These are phyloP conservation scores for Rutidosis leptorrhynchoides DNA, from an alignment of 129 eudicot species.

Conservation along the genomic window DNA sequence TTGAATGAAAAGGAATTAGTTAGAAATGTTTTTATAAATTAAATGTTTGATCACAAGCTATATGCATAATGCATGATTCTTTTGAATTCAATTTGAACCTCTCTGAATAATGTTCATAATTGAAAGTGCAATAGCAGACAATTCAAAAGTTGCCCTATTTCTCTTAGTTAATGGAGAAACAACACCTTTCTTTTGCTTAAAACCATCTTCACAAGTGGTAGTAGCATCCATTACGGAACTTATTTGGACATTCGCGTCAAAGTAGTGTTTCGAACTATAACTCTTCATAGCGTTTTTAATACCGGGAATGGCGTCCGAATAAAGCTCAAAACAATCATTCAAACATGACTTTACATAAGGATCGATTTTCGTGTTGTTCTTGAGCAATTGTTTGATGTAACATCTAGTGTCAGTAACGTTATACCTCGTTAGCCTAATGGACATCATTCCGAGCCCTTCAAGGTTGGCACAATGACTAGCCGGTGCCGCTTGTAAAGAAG, in stretches of 20 bases:
- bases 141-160: constrained; percentile 42
- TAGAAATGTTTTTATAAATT: neutral
- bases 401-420: constrained; percentile 41
- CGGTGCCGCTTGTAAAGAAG: constrained; percentile 45
- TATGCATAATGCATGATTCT: neutral
- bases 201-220: constrained; percentile 72
- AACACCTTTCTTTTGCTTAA: constrained; percentile 40
- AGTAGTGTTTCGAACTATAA: constrained; percentile 32
- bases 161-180: constrained; percentile 55
- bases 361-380: constrained; percentile 35
- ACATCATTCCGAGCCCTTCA: constrained; percentile 37
- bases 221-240: constrained; percentile 57
- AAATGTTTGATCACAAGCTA: neutral
- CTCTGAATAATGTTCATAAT: constrained; percentile 43
- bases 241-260: constrained; percentile 49
- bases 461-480: constrained; percentile 40
- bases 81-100: constrained; percentile 18
- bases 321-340: constrained; percentile 60
- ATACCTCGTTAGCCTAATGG: constrained; percentile 29
- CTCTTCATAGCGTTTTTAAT: constrained; percentile 46
- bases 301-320: constrained; percentile 45
- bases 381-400: constrained; percentile 38
- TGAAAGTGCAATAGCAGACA: constrained; percentile 59
- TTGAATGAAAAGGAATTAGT: neutral
- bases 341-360: constrained; percentile 34